Percentiles rank a stretch among this genome's conserved stretches.
phyloP scores from a whole-genome alignment of 140 eudicot genomes.

The Cichorium intybus region DNA sequence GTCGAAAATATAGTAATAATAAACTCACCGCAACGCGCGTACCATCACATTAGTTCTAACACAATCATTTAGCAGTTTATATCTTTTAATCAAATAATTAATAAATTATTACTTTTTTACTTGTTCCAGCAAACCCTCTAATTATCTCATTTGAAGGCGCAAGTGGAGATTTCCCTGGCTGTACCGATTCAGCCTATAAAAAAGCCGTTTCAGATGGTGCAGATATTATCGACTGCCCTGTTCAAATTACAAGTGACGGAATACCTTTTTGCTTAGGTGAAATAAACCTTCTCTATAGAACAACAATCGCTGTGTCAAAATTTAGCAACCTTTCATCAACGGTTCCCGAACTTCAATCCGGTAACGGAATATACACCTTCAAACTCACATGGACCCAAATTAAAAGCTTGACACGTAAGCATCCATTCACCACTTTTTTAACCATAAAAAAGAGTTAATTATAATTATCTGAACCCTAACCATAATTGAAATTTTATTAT shows the following conservation, averaged over 20 bases:
- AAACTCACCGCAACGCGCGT: no score
- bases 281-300: conserved; percentile 64
- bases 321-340: conserved; percentile 29
- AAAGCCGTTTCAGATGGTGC: conserved; percentile 79
- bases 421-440: background rate
- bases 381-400: conserved; percentile 74
- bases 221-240: conserved; percentile 80
- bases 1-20: no score
- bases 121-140: conserved; percentile 53
- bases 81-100: no score
- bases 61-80: background rate
- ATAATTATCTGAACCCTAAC: no score
- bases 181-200: conserved; percentile 65
- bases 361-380: conserved; percentile 57
- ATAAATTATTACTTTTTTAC: background rate
- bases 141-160: conserved; percentile 74
- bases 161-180: conserved; percentile 92
- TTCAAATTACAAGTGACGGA: conserved; percentile 79
- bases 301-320: conserved; percentile 32
- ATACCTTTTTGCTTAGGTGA: conserved; percentile 76
- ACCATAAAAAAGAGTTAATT: no score
- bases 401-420: conserved; percentile 58
- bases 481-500: no score
- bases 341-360: conserved; percentile 43
- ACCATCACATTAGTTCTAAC: no score